phyloP scores from a whole-genome alignment of 2,329 filamentous ascomycete species.

The Capronia epimyces region DNA sequence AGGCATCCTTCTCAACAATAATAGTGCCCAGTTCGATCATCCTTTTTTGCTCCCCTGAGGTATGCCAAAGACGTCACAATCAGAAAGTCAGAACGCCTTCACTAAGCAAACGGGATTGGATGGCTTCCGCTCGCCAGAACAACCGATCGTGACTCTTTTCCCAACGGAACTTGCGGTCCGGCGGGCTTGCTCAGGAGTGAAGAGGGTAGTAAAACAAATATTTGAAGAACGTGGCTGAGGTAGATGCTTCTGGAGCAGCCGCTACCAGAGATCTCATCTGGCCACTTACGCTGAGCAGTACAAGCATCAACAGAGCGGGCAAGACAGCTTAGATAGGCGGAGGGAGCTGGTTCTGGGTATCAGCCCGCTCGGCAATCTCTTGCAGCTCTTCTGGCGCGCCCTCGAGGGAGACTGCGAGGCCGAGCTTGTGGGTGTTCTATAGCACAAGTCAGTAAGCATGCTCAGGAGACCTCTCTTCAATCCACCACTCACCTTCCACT shows the following conservation, averaged over 20 bases:
- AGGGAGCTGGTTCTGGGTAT: constrained; percentile 31
- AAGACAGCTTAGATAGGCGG: constrained; percentile 44
- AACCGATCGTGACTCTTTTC: not conserved
- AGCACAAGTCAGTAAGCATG: constrained; percentile 2
- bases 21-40: constrained; percentile 5
- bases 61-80: constrained; percentile 10
- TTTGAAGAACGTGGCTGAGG: constrained; percentile 20
- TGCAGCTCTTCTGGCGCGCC: constrained; percentile 77
- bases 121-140: constrained; percentile 5
- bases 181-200: constrained; percentile 31
- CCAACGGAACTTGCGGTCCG: not conserved
- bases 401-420: constrained; percentile 88
- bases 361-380: constrained; percentile 49
- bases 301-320: not conserved
- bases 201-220: constrained; percentile 42
- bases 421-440: constrained; percentile 91
- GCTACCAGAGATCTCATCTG: constrained; percentile 15
- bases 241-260: constrained; percentile 32
- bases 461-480: not conserved
- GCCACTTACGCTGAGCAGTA: not conserved
- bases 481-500: constrained; percentile 69
- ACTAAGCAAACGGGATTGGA: not conserved
- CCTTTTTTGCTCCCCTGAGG: constrained; percentile 6
- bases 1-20: not conserved
- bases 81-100: constrained; percentile 6